A percentile compares a stretch with the other conserved stretches of the same genome.
These are phyloP conservation scores for Blastobotrys aristatus DNA, from an alignment of 1,139 yeast genomes.

Conservation along the genomic window DNA sequence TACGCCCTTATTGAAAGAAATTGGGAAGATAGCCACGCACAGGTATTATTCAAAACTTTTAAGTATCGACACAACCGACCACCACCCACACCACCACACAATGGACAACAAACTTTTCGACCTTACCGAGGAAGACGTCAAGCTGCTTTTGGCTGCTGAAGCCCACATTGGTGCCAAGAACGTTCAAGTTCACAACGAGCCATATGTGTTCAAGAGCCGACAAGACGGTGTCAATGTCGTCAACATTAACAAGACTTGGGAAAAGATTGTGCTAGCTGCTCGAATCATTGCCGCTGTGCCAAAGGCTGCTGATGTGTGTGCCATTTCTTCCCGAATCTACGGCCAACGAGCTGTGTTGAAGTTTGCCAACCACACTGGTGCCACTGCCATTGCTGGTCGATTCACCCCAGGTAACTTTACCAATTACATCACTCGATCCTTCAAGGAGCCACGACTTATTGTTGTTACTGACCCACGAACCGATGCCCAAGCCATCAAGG, in stretches of 20 bases:
- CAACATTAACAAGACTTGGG: constrained; percentile 99
- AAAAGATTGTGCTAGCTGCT: constrained; percentile 99
- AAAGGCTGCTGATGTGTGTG: constrained; percentile 98
- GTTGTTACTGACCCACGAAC: constrained; percentile 99
- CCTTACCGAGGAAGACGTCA: constrained; percentile 94
- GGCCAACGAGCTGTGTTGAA: constrained; percentile 99
- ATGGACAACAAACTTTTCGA: too few relatives aligned
- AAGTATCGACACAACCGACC: too few relatives aligned
- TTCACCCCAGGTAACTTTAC: constrained; percentile 99
- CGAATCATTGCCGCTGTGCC: constrained; percentile 99
- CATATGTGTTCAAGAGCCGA: constrained; percentile 98
- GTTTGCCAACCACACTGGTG: constrained; percentile 99
- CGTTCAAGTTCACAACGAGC: constrained; percentile 81
- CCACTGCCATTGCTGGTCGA: constrained; percentile 99
- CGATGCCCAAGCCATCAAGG: constrained; percentile 99
- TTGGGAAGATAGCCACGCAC: too few relatives aligned
- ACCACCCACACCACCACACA: constrained; percentile 30
- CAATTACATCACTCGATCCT: constrained; percentile 99
- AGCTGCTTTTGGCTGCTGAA: constrained; percentile 99
- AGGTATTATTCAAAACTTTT: too few relatives aligned
- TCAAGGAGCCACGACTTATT: constrained; percentile 99
- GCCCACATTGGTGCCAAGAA: constrained; percentile 49
- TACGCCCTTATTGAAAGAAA: not conserved
- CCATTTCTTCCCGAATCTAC: constrained; percentile 98
- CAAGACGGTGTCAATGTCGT: constrained; percentile 99